A percentile compares a stretch with the other conserved stretches of the same genome.
These are phyloP conservation scores for Talaromyces adpressus DNA, from an alignment of 495 filamentous ascomycete genomes.

Conservation along the genomic window DNA sequence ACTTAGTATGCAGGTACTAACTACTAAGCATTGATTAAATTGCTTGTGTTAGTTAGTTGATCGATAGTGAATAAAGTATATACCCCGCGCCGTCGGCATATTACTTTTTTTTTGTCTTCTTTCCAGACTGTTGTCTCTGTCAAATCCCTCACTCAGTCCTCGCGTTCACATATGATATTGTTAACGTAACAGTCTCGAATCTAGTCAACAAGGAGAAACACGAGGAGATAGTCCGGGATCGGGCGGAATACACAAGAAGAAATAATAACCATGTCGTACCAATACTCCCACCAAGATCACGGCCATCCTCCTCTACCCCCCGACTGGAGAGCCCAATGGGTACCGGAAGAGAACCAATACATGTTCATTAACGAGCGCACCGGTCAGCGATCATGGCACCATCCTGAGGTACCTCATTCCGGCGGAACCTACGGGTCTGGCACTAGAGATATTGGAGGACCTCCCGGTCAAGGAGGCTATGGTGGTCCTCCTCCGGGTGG, in stretches of 20 bases:
- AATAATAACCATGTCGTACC: constrained; percentile 6
- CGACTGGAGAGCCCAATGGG: constrained; percentile 6
- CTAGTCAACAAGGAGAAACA: not conserved
- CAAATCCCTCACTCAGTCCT: not conserved
- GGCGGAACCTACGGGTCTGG: not conserved
- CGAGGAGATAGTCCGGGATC: not conserved
- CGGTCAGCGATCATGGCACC: constrained; percentile 7
- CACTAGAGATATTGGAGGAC: constrained; percentile 1
- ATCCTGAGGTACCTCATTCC: not conserved
- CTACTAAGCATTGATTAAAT: not conserved
- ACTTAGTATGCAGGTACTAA: not conserved
- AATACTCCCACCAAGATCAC: constrained; percentile 9
- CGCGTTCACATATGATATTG: not conserved
- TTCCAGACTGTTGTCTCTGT: not conserved
- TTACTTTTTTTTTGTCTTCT: not conserved
- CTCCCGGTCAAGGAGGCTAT: not conserved
- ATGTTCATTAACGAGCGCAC: constrained; percentile 8
- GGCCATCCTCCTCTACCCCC: constrained; percentile 6
- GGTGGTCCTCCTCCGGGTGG: constrained; percentile 3
- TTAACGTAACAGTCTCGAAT: not conserved
- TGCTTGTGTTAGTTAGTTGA: not conserved
- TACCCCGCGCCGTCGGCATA: not conserved
- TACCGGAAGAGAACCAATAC: constrained; percentile 4
- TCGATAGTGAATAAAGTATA: not conserved
- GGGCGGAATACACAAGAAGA: not conserved